Base-by-base conservation (phyloP, 768 basidiomycete species). In the Boletus barrowsii region DNA sequence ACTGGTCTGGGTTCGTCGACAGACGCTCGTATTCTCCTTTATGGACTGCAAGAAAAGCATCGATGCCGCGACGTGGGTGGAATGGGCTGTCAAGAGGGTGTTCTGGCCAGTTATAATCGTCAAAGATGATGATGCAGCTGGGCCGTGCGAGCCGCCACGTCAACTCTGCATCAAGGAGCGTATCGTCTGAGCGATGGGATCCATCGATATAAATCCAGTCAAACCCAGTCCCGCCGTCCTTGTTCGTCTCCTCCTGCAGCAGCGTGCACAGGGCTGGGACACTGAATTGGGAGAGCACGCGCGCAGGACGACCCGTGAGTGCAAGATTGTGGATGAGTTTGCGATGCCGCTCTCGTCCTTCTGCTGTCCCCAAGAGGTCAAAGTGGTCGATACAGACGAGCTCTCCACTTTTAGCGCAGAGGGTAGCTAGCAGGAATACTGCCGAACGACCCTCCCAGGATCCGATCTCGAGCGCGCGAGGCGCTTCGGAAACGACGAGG, bases 361-460 rank as follows among this genome's bases (percentile, higher is more conserved):
- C 81, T 2, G 66, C 60, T 15, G 82, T 81, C 1, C 42, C 56
- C 68, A 79, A 70, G 39, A 84, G 73, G 54, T 84, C 83, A 59
- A 83, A 82, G 56, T 83, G 83, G 61, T 83, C 83, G 55, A 83
- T 75, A 60, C 80, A 83, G 36, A 79, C 72, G 17, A 84, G 64
- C 45, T 77, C 75, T 2, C 79, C 77, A n/a, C 65, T 67, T 3
- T 64, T 52, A 11, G 65, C 63, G 64, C 79, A 80, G 43, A 83
- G 74, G 30, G 76, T 72, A n/a, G 63, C 73, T 33, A 81, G 68
- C 47, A 82, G 69, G 67, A 81, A 83, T 24, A 81, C 75, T 22
- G 80, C 82, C 0, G 83, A 84, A 36, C 82, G 76, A n/a, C 82
- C 83, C 65, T 83, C 83, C 81, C 81, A 84, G 17, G 79, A 81